Conservation (phyloP, 495 filamentous ascomycete species). For the Glonium stellatum region DNA sequence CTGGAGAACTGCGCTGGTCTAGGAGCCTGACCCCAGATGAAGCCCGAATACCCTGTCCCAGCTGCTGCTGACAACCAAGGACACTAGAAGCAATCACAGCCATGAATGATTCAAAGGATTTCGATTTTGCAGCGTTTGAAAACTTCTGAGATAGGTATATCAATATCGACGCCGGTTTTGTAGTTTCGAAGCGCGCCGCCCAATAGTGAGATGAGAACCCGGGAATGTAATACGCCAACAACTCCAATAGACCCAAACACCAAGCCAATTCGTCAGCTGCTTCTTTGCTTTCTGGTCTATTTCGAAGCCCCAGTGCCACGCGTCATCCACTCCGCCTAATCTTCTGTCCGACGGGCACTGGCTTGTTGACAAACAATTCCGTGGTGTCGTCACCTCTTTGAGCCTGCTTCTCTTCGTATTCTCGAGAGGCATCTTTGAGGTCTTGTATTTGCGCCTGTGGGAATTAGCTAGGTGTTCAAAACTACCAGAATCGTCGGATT, state of each 20-base stretch:
- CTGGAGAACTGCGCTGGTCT: neutral
- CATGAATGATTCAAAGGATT: neutral
- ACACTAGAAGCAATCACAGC: neutral
- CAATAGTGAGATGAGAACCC: neutral
- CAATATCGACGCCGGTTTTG: neutral
- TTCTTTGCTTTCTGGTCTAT: neutral
- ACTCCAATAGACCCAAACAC: neutral
- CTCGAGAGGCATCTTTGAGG: slow-evolving; percentile 26
- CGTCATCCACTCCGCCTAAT: slow-evolving; percentile 16
- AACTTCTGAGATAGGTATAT: neutral
- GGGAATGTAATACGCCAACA: neutral
- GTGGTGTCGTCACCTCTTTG: slow-evolving; percentile 16
- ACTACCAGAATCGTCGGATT: neutral
- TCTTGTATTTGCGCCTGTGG: slow-evolving; percentile 33
- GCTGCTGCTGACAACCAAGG: neutral
- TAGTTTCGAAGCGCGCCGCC: neutral
- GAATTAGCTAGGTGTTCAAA: slow-evolving; percentile 2
- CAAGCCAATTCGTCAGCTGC: neutral
- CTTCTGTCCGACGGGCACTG: slow-evolving; percentile 22
- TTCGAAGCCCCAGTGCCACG: neutral
- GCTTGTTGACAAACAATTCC: slow-evolving; percentile 28
- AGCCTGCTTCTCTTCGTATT: slow-evolving; percentile 32
- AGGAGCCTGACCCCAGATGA: neutral
- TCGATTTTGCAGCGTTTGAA: neutral
- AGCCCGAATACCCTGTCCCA: neutral